These are phyloP conservation scores for Omphalotus guepiniiformis DNA, from an alignment of 768 basidiomycete genomes.

Conservation along the genomic window DNA sequence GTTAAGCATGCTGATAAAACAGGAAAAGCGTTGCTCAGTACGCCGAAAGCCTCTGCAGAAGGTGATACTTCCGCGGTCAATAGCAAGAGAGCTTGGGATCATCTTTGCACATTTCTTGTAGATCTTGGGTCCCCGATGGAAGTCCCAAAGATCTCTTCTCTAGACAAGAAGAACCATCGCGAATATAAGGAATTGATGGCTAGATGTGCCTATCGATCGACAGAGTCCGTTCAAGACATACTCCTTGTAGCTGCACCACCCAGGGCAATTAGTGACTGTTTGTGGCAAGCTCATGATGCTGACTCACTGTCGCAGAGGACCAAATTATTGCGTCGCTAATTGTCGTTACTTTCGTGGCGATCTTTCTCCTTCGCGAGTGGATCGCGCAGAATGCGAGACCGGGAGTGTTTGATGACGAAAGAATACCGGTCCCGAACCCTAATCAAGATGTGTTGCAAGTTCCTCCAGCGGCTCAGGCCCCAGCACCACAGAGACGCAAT, in stretches of 20 bases:
- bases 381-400: constrained; percentile 89
- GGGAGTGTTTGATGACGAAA: constrained; percentile 75
- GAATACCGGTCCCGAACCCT: constrained; percentile 31
- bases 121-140: constrained; percentile 71
- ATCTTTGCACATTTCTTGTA: constrained; percentile 71
- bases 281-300: too few species aligned
- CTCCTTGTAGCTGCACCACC: constrained; percentile 55
- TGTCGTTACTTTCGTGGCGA: constrained; percentile 80
- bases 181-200: constrained; percentile 67
- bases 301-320: too few species aligned
- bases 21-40: constrained; percentile 79
- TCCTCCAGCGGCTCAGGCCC: constrained; percentile 19
- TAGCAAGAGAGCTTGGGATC: constrained; percentile 84
- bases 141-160: constrained; percentile 53
- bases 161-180: constrained; percentile 47
- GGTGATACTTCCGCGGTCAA: constrained; percentile 50
- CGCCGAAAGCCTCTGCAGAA: constrained; percentile 55
- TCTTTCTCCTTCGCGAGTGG: constrained; percentile 94
- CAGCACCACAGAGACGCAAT: constrained; percentile 17
- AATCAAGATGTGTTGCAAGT: constrained; percentile 19
- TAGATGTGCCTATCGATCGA: constrained; percentile 56
- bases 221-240: constrained; percentile 58
- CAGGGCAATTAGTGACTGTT: constrained; percentile 30
- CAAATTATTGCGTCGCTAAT: constrained; percentile 92
- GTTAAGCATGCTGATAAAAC: constrained; percentile 84